Evolutionary conservation across 768 basidiomycete species (phyloP).

Genomic region (Mycena sanguinolenta): DNA sequence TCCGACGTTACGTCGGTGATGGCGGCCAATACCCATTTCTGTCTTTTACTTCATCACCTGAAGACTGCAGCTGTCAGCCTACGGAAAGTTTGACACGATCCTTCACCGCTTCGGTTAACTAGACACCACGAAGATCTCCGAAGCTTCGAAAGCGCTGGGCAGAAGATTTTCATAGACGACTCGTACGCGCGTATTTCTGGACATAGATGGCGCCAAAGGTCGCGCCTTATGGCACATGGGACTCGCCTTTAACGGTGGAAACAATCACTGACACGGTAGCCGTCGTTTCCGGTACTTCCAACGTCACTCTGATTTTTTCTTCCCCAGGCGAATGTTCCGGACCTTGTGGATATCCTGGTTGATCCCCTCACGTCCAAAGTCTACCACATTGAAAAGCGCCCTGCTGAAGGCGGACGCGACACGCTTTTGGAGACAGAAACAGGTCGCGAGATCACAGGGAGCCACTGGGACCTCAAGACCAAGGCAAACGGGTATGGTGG

Average conservation of each 20-base stretch:
- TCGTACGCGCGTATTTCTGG: background rate
- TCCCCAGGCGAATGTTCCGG: conserved; percentile 48
- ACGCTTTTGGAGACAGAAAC: conserved; percentile 68
- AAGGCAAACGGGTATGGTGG: conserved; percentile 81
- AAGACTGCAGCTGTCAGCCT: too few species aligned
- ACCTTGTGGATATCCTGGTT: conserved; percentile 61
- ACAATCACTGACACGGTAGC: conserved; percentile 59
- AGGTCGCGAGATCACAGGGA: conserved; percentile 65
- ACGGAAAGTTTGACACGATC: too few species aligned
- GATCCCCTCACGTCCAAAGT: conserved; percentile 60
- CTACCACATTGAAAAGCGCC: conserved; percentile 73
- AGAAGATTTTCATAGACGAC: too few species aligned
- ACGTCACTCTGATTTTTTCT: background rate
- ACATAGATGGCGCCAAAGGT: conserved; percentile 11
- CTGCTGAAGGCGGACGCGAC: conserved; percentile 63
- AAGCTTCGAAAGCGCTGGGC: background rate
- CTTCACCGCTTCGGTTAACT: too few species aligned
- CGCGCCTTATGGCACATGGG: conserved; percentile 76
- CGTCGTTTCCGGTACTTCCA: too few species aligned
- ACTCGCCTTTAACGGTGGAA: conserved; percentile 67
- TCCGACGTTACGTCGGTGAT: background rate
- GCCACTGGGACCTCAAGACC: conserved; percentile 69
- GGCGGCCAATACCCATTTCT: background rate
- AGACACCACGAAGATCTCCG: conserved; percentile 5
- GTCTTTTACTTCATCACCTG: background rate